Conservation (phyloP, 257 asterid species). For the Rubia yunnanensis region DNA sequence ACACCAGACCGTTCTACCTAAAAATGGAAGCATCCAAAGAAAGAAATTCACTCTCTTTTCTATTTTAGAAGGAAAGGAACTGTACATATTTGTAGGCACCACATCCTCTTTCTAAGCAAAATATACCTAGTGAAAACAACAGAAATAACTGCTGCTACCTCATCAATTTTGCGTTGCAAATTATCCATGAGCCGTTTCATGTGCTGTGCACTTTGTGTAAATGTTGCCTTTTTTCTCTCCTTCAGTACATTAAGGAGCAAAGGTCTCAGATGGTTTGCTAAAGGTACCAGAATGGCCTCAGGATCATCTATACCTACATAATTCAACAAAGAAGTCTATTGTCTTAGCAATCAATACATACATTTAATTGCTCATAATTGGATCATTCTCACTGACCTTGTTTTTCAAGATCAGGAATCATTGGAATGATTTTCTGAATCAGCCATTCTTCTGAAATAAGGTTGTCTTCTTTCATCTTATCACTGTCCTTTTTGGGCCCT, state of each 20-base stretch:
- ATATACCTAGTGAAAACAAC: conserved; percentile 9
- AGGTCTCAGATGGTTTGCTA: conserved; percentile 75
- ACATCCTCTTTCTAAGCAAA: neutral
- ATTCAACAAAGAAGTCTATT: conserved; percentile 15
- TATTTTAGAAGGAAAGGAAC: no score
- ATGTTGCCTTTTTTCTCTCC: conserved; percentile 76
- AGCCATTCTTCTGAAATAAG: conserved; percentile 74
- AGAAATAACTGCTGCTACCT: conserved; percentile 41
- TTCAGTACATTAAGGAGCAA: conserved; percentile 77
- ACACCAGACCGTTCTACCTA: neutral
- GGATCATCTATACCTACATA: conserved; percentile 59
- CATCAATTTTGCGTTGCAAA: conserved; percentile 84
- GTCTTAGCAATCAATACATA: conserved; percentile 8
- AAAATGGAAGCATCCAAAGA: no score
- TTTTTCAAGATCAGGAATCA: conserved; percentile 84
- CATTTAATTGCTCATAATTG: conserved; percentile 1
- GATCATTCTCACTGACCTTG: conserved; percentile 39
- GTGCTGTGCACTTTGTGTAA: conserved; percentile 81
- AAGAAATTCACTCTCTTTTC: no score
- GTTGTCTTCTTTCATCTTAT: conserved; percentile 40
- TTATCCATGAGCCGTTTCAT: conserved; percentile 65
- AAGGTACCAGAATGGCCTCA: conserved; percentile 68
- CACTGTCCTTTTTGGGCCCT: conserved; percentile 53
- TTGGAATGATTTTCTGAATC: conserved; percentile 49
- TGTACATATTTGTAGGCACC: no score